These are phyloP conservation scores for Quercus engelmannii DNA, from an alignment of 306 rosid genomes.

Conservation along the genomic window DNA sequence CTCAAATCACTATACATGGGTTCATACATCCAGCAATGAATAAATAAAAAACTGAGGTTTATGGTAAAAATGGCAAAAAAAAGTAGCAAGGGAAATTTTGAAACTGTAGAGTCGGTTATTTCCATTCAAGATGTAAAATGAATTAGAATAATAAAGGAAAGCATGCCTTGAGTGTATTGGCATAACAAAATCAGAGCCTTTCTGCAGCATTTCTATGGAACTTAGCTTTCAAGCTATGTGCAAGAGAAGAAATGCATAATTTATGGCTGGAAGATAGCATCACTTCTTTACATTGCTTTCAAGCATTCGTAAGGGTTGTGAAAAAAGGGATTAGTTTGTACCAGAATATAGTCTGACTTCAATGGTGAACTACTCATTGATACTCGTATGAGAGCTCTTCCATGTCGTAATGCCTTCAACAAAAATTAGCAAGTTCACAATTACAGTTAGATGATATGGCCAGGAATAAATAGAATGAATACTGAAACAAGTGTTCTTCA, in stretches of 20 bases:
- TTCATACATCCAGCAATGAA: not conserved
- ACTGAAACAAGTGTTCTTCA: not conserved
- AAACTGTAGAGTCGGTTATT: not conserved
- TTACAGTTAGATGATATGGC: conserved; percentile 16
- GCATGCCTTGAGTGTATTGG: conserved; percentile 5
- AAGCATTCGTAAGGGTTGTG: not conserved
- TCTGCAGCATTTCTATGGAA: not conserved
- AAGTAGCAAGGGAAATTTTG: not conserved
- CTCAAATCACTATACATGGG: not conserved
- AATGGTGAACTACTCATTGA: conserved; percentile 51
- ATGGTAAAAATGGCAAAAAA: not conserved
- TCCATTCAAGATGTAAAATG: not conserved
- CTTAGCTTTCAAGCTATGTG: not conserved
- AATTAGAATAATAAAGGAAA: conserved; percentile 13
- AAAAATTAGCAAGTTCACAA: conserved; percentile 25
- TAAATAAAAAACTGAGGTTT: not conserved
- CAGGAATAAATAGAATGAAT: conserved; percentile 12
- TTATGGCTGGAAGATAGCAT: not conserved
- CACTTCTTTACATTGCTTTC: not conserved
- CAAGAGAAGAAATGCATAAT: not conserved
- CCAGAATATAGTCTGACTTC: conserved; percentile 85
- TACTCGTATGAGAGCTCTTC: conserved; percentile 79
- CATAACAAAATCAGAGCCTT: not conserved
- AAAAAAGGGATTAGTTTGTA: conserved; percentile 29
- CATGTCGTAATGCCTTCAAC: conserved; percentile 75